A percentile compares a stretch with the other conserved stretches of the same genome.
Evolutionary conservation across 2,329 filamentous ascomycete species (phyloP).

Genomic region (Cytospora piceicola): DNA sequence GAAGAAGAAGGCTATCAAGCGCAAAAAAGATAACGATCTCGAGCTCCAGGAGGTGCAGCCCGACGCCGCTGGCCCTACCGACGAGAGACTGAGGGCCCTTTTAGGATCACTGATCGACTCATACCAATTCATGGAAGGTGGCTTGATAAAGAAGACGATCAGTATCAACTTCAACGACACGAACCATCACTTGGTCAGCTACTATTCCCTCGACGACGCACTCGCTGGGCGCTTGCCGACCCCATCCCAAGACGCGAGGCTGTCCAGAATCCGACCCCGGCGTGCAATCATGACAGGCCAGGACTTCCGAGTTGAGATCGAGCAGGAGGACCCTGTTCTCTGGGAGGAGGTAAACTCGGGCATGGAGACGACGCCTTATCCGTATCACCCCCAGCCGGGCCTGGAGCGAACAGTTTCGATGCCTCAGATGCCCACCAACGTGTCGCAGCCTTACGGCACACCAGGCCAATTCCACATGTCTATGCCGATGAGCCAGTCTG

Average conservation of each 20-base stretch:
- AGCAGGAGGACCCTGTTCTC: slow-evolving; percentile 55
- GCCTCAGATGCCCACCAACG: slow-evolving; percentile 20
- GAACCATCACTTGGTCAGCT: slow-evolving; percentile 84
- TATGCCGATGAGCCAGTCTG: slow-evolving; percentile 16
- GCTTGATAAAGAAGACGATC: slow-evolving; percentile 91
- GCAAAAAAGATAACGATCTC: slow-evolving; percentile 54
- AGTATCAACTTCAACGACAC: slow-evolving; percentile 75
- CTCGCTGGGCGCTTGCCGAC: slow-evolving; percentile 60
- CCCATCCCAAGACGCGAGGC: slow-evolving; percentile 58
- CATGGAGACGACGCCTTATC: background rate
- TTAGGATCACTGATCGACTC: slow-evolving; percentile 88
- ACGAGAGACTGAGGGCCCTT: slow-evolving; percentile 49
- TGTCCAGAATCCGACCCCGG: slow-evolving; percentile 58
- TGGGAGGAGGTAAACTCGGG: slow-evolving; percentile 23
- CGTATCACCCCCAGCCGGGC: slow-evolving; percentile 9
- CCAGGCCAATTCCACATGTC: slow-evolving; percentile 23
- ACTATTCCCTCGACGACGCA: slow-evolving; percentile 85
- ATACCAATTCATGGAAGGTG: slow-evolving; percentile 82
- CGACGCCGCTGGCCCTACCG: slow-evolving; percentile 27
- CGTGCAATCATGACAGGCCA: slow-evolving; percentile 62
- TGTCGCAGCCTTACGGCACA: slow-evolving; percentile 22
- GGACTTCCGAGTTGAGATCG: slow-evolving; percentile 69
- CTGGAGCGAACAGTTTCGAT: background rate
- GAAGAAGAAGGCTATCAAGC: slow-evolving; percentile 83
- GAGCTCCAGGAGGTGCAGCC: slow-evolving; percentile 34